Evolutionary conservation across 768 basidiomycete species (phyloP), one percentile per base, ranked within the genome.

Genomic region (Leccinum uliginosum): DNA sequence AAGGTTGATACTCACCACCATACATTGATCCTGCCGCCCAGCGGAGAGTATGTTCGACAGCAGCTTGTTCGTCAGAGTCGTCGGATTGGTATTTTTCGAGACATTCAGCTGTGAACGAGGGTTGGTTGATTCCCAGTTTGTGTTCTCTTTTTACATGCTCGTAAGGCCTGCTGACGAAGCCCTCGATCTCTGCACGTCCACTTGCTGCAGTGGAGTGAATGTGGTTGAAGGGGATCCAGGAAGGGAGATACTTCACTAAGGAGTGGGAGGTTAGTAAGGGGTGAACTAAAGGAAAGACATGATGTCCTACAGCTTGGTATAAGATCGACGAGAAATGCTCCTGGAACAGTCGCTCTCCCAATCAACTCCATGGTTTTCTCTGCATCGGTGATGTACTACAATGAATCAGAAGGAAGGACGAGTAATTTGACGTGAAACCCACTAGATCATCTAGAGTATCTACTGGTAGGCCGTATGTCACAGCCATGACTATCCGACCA

Each of bases 261-360:
- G 30, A 35, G 32, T 38, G 26, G 26, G 23, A 38, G n/a, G 30
- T 53, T 15, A 50, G 27, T 19, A 15, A 50, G 9, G 15, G 24
- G 12, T 23, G 14, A 4, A 7, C 2, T 40, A 50, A 45, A 43
- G 26, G 21, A 6, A 5, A 9, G 46, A 19, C 27, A 56, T 9
- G 32, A 38, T 45, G 15, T 50, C 66, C 52, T 51, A 69, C 70
- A 53, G 14, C 40, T 24, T 9, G 72, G 71, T 19, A 72, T 27
- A 19, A 71, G 34, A 53, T 73, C 72, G 15, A 58, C 60, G 3
- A 73, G 52, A 32, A 59, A 73, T 8, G 71, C 65, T 27, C 72
- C 72, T 2, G 70, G 71, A 3, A 65, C 53, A 3, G 60, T 66
- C 4, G 62, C 65, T 32, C 57, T 55, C n/a, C 55, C 59, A 24